Conservation (phyloP, 1,284 basidiomycete species). For the Ceratobasidium sp. region DNA sequence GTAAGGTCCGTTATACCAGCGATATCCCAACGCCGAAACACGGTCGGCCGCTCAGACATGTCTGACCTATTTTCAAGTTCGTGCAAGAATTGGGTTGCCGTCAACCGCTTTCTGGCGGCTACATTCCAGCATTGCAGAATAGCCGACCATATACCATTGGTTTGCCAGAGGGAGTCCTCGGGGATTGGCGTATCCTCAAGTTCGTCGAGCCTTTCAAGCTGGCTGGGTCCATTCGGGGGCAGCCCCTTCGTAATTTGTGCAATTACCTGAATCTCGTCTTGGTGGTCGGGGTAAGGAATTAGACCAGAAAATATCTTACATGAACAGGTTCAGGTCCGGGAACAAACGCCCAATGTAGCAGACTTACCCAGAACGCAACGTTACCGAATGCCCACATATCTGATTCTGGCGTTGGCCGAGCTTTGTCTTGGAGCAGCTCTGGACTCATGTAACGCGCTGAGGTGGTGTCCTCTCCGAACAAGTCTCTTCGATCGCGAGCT, state of each 20-base stretch:
- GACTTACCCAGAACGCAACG: constrained; percentile 26
- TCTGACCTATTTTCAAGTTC: constrained; percentile 3
- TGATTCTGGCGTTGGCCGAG: constrained; percentile 13
- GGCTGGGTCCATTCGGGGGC: constrained; percentile 1
- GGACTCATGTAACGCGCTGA: constrained; percentile 32
- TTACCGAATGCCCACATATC: constrained; percentile 36
- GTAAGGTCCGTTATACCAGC: constrained; percentile 23
- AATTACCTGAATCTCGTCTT: constrained; percentile 15
- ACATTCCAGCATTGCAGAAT: constrained; percentile 32
- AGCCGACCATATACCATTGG: constrained; percentile 10
- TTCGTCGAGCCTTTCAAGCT: not conserved
- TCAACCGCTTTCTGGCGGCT: not conserved
- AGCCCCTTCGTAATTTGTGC: constrained; percentile 8
- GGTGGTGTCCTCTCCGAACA: not conserved
- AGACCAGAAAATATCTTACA: constrained; percentile 30
- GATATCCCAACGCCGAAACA: constrained; percentile 1
- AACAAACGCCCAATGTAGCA: too few species aligned
- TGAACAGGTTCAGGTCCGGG: not conserved
- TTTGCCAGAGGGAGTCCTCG: constrained; percentile 25
- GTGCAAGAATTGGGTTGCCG: constrained; percentile 19
- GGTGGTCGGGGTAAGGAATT: constrained; percentile 8
- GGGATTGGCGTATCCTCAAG: not conserved
- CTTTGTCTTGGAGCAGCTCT: constrained; percentile 22
- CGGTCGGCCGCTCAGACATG: not conserved
- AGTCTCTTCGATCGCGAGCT: not conserved